A percentile compares a stretch with the other conserved stretches of the same genome.
phyloP scores from a whole-genome alignment of 2,329 filamentous ascomycete species.

The Fusarium longipes region DNA sequence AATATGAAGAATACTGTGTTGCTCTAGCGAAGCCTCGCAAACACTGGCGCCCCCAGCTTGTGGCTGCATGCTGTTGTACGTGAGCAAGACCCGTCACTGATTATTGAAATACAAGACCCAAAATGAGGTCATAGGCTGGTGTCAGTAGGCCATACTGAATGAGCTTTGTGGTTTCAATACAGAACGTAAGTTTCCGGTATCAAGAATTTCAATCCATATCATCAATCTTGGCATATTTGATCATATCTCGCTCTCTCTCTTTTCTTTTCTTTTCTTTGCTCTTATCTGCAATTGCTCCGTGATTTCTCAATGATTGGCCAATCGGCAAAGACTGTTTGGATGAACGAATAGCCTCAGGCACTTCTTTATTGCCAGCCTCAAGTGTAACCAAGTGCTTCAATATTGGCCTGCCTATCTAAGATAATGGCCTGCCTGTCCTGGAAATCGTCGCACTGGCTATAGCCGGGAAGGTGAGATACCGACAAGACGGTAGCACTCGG shows the following conservation, averaged over 20 bases:
- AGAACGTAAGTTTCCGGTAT: neutral
- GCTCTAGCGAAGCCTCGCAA: constrained; percentile 11
- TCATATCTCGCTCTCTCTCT: neutral
- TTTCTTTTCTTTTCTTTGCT: neutral
- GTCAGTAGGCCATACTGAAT: neutral
- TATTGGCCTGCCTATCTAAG: constrained; percentile 4
- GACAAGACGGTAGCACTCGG: neutral
- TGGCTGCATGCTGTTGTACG: constrained; percentile 9
- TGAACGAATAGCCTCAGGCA: neutral
- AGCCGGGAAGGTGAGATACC: constrained; percentile 3
- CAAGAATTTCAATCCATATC: neutral
- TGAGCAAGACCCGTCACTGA: constrained; percentile 1
- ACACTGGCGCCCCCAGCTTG: constrained; percentile 12
- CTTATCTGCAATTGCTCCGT: neutral
- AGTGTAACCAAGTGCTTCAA: neutral
- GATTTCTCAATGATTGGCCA: neutral
- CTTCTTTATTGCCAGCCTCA: neutral
- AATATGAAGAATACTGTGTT: neutral
- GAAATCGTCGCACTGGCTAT: constrained; percentile 6
- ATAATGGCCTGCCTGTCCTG: neutral
- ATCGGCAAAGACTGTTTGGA: neutral
- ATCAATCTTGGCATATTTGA: neutral
- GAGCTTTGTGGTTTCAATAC: constrained; percentile 2
- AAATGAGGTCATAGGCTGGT: constrained; percentile 7
- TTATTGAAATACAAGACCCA: neutral